These are phyloP conservation scores for Apostasia ramifera DNA, from an alignment of 106 monocot genomes.

Conservation along the genomic window DNA sequence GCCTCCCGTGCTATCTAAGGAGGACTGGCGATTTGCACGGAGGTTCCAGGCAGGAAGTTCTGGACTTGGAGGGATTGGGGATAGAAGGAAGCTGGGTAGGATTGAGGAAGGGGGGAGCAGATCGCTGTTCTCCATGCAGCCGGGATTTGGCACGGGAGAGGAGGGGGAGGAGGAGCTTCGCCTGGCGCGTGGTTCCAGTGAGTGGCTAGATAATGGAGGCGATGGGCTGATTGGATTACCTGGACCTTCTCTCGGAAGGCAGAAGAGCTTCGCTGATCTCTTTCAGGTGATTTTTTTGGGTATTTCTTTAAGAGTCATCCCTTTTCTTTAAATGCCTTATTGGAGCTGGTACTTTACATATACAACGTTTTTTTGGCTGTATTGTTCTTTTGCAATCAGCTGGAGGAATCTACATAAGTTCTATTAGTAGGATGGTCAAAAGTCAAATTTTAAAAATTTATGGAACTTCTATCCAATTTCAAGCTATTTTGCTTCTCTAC, in stretches of 20 bases:
- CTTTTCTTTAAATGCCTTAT: too few species aligned
- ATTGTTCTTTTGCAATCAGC: too few species aligned
- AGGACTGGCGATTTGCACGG: conserved; percentile 60
- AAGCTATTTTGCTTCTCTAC: too few species aligned
- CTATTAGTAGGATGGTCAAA: too few species aligned
- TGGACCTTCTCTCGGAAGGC: conserved; percentile 33
- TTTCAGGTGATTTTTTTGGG: conserved; percentile 35
- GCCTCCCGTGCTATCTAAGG: conserved; percentile 63
- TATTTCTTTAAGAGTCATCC: not conserved
- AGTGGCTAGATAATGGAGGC: conserved; percentile 36
- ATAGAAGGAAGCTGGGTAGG: conserved; percentile 26
- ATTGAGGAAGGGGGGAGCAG: conserved; percentile 11
- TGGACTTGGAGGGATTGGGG: conserved; percentile 42
- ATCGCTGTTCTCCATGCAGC: conserved; percentile 42
- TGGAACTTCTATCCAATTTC: too few species aligned
- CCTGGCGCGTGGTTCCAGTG: conserved; percentile 13
- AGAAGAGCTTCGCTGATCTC: conserved; percentile 51
- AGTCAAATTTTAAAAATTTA: too few species aligned
- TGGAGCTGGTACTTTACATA: too few species aligned
- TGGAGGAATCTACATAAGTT: too few species aligned
- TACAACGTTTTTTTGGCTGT: too few species aligned
- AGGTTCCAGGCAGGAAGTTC: conserved; percentile 36
- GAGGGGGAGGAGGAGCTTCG: conserved; percentile 10
- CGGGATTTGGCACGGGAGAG: conserved; percentile 22
- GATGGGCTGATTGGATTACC: conserved; percentile 51